These are phyloP conservation scores for Coniosporium apollinis DNA, from an alignment of 495 filamentous ascomycete genomes.

Conservation along the genomic window DNA sequence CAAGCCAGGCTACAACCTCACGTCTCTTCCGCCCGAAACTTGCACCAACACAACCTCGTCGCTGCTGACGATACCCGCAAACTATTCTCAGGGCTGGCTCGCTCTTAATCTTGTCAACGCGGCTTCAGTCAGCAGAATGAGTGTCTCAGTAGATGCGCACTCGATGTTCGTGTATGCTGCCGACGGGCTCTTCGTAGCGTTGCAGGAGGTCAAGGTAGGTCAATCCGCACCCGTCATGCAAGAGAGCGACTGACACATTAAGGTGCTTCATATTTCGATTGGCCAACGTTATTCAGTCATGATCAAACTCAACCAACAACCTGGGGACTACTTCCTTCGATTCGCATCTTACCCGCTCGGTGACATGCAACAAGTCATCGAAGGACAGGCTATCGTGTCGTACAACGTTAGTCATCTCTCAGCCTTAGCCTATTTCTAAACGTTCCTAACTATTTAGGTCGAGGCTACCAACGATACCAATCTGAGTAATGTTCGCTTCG, in stretches of 20 bases:
- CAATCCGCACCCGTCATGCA: background rate
- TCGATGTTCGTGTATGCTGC: conserved; percentile 15
- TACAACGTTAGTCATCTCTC: conserved; percentile 3
- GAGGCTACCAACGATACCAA: no score
- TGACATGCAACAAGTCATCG: conserved; percentile 11
- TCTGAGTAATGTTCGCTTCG: background rate
- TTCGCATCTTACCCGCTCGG: conserved; percentile 10
- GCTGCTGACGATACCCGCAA: conserved; percentile 3
- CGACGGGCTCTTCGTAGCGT: conserved; percentile 12
- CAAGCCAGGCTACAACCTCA: conserved; percentile 6
- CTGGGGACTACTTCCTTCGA: conserved; percentile 11
- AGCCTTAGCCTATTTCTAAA: no score
- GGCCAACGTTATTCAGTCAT: conserved; percentile 16
- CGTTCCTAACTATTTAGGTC: no score
- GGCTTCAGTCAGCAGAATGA: conserved; percentile 7
- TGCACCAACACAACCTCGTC: conserved; percentile 11
- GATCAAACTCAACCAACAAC: conserved; percentile 11
- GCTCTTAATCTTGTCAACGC: conserved; percentile 14
- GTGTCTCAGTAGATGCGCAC: conserved; percentile 12
- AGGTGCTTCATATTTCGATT: conserved; percentile 10
- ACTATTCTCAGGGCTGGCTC: conserved; percentile 8
- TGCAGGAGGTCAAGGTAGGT: conserved; percentile 14
- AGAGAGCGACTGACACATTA: background rate
- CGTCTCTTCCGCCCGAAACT: conserved; percentile 10
- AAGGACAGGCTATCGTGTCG: conserved; percentile 9